Base-by-base conservation (phyloP, 176 grass and related monocot genomes). In the Echinochloa phyllopogon region DNA sequence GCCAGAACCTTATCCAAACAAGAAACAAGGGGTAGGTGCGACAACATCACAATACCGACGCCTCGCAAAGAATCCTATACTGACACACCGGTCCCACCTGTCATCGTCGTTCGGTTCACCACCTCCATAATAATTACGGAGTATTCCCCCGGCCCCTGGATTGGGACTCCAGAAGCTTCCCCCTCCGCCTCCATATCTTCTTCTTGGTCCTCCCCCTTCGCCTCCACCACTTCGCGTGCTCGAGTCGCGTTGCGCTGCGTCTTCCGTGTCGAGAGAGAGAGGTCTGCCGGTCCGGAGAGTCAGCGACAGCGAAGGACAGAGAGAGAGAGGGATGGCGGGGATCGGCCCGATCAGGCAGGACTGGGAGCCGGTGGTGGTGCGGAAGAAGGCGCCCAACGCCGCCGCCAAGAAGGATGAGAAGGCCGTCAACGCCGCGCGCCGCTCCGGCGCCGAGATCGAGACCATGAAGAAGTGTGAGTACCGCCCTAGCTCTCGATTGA, bases 391-490 rank as follows among this genome's bases (percentile, higher is more conserved):
- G 13, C 88, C 88, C 4, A 95, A 52, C 18, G 69, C 88, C 50
- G 88, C 85, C 58, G 82, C 90, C 75, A 95, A 95, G 90, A 95
- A 95, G 90, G 93, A 95, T 69, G 93, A 90, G 79, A 95, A 92
- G 82, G 90, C 88, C 75, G 90, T 95, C 85, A 95, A 95, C 87
- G 90, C 90, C 58, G 93, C 90, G 63, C 93, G 93, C 57, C 90
- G 93, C 90, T 66, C 85, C 51, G 93, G 93, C 79, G 90, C 93
- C 4, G 93, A 95, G 79, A 88, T 95, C 85, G 90, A 95, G 43
- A 90, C 93, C 79, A 67, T 88, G 62, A 95, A 86, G 83, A 95
- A 95, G 86, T 81, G 93, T 95, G 77, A 48, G 77, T 62, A 2
- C 65, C 18, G 1, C 8, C 64, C 6, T 6, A 6, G 4, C 43